phyloP scores from a whole-genome alignment of 108 stramenopile species.

The Conticribra weissflogii region DNA sequence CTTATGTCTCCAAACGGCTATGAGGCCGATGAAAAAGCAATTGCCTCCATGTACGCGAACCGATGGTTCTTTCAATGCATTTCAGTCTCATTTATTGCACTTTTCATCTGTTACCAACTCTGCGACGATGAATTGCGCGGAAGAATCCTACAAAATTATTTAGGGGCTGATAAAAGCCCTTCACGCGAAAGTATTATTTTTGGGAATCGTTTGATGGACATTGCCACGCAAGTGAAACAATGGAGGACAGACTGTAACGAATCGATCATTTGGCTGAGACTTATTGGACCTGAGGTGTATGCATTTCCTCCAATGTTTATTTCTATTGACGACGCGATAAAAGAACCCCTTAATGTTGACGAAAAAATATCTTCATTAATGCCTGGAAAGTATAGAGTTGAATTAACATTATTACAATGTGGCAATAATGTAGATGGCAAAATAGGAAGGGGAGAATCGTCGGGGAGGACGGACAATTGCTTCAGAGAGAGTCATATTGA shows the following conservation, averaged over 20 bases:
- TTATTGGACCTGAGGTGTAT: slow-evolving; percentile 9
- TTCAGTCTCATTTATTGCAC: too few species aligned
- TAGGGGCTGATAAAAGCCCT: too few species aligned
- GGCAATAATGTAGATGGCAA: not conserved
- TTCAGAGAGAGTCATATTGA: not conserved
- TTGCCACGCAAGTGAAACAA: not conserved
- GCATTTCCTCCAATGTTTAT: slow-evolving; percentile 1
- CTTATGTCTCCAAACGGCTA: too few species aligned
- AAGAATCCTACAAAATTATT: too few species aligned
- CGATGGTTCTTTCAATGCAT: too few species aligned
- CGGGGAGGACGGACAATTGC: too few species aligned
- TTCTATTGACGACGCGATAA: not conserved
- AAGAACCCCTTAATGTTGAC: not conserved
- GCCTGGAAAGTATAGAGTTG: not conserved
- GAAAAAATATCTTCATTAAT: not conserved
- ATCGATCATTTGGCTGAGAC: not conserved
- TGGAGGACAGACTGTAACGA: not conserved
- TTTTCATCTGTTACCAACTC: too few species aligned
- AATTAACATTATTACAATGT: not conserved
- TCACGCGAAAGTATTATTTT: too few species aligned
- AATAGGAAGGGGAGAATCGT: not conserved
- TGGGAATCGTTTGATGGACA: not conserved
- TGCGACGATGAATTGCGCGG: too few species aligned
- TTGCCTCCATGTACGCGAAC: too few species aligned
- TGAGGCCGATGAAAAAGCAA: too few species aligned